These are phyloP conservation scores for Amanita rubescens DNA, from an alignment of 768 basidiomycete genomes.

Conservation along the genomic window DNA sequence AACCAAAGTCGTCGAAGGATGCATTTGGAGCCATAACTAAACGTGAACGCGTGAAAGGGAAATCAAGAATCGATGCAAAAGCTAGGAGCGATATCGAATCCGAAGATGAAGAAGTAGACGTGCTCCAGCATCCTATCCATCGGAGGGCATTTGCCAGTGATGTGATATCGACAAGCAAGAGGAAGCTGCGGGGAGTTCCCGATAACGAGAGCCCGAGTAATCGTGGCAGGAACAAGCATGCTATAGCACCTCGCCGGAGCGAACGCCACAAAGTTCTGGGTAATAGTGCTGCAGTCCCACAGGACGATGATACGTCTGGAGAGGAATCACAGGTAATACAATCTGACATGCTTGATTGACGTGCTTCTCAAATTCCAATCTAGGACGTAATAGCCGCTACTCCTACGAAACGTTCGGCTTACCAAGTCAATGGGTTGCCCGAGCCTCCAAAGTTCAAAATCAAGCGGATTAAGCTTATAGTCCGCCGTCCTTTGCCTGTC, in stretches of 20 bases:
- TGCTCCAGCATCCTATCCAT: background rate
- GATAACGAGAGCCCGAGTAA: background rate
- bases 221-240: background rate
- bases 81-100: constrained; percentile 9
- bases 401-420: constrained; percentile 1
- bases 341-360: background rate
- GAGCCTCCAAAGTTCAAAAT: constrained; percentile 29
- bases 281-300: background rate
- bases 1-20: background rate
- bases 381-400: background rate
- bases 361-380: background rate
- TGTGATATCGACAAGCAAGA: background rate
- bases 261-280: constrained; percentile 11
- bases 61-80: constrained; percentile 23
- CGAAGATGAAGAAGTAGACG: background rate
- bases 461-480: constrained; percentile 60
- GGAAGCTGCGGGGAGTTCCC: background rate
- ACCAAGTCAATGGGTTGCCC: background rate
- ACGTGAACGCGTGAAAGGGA: constrained; percentile 12
- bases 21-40: constrained; percentile 26
- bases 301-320: background rate
- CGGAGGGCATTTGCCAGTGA: background rate
- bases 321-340: background rate
- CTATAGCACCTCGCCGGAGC: constrained; percentile 8
- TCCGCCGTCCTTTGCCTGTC: constrained; percentile 52